phyloP scores from a whole-genome alignment of 768 basidiomycete species.

The Suillus subalutaceus region DNA sequence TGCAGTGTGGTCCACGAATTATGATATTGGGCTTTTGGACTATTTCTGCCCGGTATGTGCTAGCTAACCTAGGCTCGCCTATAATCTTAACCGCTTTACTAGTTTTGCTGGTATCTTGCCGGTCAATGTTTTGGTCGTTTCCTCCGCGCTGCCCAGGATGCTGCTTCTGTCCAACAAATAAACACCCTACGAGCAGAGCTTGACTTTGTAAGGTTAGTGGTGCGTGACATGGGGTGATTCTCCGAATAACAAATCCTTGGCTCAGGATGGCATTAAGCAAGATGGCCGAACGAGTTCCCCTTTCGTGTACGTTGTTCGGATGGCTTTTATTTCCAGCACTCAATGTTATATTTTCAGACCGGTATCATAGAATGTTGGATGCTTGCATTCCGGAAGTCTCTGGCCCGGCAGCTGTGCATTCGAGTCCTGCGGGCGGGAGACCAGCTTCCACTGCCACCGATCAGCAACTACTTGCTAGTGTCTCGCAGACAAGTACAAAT shows the following conservation, averaged over 20 bases:
- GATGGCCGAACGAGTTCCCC: conserved; percentile 67
- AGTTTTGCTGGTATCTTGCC: conserved; percentile 73
- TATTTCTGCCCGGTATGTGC: conserved; percentile 65
- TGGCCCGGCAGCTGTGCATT: conserved; percentile 7
- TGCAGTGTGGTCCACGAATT: conserved; percentile 68
- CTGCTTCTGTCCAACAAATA: conserved; percentile 58
- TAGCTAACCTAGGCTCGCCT: conserved; percentile 1
- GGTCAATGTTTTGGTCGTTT: conserved; percentile 71
- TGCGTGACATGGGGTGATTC: not conserved
- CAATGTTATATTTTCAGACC: conserved; percentile 14
- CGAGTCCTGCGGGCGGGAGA: conserved; percentile 12
- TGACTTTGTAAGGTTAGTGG: conserved; percentile 65
- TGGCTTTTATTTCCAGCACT: not conserved
- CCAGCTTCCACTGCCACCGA: conserved; percentile 15
- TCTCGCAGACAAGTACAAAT: conserved; percentile 13
- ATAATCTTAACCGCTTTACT: conserved; percentile 6
- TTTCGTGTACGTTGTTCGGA: conserved; percentile 47
- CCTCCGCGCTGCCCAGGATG: conserved; percentile 62
- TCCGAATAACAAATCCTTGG: conserved; percentile 1
- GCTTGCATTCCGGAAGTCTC: conserved; percentile 17
- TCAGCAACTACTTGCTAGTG: conserved; percentile 15
- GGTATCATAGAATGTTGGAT: conserved; percentile 28
- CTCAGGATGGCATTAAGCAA: conserved; percentile 58
- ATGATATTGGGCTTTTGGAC: conserved; percentile 69
- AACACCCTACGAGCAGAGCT: conserved; percentile 62